These are phyloP conservation scores for Hyparrhenia diplandra DNA, from an alignment of 176 grass and related monocot genomes.

Conservation along the genomic window DNA sequence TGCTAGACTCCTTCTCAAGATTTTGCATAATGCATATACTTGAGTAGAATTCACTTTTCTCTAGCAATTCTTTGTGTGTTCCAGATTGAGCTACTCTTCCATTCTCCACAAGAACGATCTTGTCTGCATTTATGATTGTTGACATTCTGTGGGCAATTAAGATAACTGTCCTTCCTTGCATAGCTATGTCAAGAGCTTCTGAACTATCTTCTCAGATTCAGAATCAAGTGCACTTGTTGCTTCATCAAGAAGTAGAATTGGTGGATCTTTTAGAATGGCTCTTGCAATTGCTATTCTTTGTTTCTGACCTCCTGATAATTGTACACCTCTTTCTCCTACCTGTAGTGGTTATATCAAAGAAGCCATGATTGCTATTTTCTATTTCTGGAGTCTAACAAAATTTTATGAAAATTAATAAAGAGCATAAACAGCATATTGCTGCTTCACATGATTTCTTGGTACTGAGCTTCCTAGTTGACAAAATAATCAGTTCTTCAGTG, in stretches of 20 bases:
- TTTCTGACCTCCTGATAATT: constrained; percentile 67
- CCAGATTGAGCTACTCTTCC: constrained; percentile 53
- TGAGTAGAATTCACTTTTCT: constrained; percentile 46
- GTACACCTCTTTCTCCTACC: constrained; percentile 59
- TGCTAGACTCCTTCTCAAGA: constrained; percentile 30
- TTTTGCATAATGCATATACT: constrained; percentile 52
- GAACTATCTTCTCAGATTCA: constrained; percentile 63
- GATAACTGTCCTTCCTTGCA: constrained; percentile 62
- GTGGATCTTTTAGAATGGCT: constrained; percentile 59
- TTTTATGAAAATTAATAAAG: not conserved
- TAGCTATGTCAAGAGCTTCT: constrained; percentile 52
- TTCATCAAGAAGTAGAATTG: constrained; percentile 72
- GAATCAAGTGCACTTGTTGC: constrained; percentile 74
- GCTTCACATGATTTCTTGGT: not conserved
- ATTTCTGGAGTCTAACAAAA: not conserved
- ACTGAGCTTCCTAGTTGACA: not conserved
- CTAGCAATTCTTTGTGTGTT: constrained; percentile 45
- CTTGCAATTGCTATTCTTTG: constrained; percentile 65
- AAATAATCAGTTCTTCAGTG: not conserved
- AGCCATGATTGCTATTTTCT: not conserved
- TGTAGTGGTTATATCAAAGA: constrained; percentile 9
- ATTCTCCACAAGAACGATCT: constrained; percentile 55
- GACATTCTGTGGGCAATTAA: constrained; percentile 62
- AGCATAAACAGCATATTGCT: constrained; percentile 1
- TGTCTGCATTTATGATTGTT: constrained; percentile 54